Percentiles rank a stretch among this genome's conserved stretches.
Conservation (phyloP, 164 flowering plant species). For the Berberis vulgaris region DNA sequence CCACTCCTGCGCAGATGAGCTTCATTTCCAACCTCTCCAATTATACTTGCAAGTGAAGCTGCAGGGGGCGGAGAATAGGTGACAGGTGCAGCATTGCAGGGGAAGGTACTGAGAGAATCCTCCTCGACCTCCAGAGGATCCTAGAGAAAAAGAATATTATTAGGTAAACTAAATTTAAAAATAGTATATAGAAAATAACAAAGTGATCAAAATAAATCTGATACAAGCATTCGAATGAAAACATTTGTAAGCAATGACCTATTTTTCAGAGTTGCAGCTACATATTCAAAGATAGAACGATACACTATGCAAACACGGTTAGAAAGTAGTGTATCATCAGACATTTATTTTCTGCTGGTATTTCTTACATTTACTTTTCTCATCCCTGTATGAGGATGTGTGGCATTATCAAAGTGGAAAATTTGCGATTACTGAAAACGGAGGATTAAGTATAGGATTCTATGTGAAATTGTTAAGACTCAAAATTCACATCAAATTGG, state of each 20-base stretch:
- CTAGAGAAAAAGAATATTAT: neutral
- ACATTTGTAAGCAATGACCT: neutral
- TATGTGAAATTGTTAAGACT: neutral
- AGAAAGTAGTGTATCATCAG: too few species aligned
- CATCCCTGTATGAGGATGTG: too few species aligned
- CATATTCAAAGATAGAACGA: too few species aligned
- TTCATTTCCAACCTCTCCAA: slow-evolving; percentile 44
- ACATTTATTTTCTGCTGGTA: too few species aligned
- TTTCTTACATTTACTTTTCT: too few species aligned
- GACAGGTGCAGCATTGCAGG: neutral
- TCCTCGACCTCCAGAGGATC: neutral
- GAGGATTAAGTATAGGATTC: neutral
- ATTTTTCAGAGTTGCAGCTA: neutral
- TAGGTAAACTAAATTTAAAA: neutral
- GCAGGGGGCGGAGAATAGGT: slow-evolving; percentile 53
- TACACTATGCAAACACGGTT: too few species aligned
- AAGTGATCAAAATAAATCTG: neutral
- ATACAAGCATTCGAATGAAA: neutral
- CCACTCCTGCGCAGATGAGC: slow-evolving; percentile 23
- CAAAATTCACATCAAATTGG: neutral
- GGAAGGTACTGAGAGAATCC: neutral
- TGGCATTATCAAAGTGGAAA: too few species aligned
- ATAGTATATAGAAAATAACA: neutral
- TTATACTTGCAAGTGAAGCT: slow-evolving; percentile 28
- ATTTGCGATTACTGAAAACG: neutral